These are phyloP conservation scores for Penicillium simplicissimum DNA, from an alignment of 495 filamentous ascomycete genomes.

Conservation along the genomic window DNA sequence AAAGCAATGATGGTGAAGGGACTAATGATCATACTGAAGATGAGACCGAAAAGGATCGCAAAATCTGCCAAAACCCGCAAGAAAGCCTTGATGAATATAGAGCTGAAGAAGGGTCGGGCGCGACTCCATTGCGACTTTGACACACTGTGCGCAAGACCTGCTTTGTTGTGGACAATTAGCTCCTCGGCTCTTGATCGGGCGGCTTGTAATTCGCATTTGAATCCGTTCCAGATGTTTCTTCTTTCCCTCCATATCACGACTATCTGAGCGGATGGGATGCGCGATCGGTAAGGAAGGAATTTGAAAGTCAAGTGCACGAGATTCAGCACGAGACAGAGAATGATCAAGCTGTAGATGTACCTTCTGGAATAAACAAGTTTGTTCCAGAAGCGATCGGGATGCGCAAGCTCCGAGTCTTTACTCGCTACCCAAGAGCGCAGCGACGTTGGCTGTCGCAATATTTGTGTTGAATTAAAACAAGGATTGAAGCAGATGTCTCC, in stretches of 20 bases:
- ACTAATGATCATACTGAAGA: slow-evolving; percentile 39
- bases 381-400: slow-evolving; percentile 20
- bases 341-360: slow-evolving; percentile 39
- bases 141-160: not conserved
- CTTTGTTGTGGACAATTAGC: not conserved
- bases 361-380: slow-evolving; percentile 30
- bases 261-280: slow-evolving; percentile 28
- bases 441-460: slow-evolving; percentile 23
- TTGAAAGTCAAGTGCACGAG: slow-evolving; percentile 26
- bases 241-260: slow-evolving; percentile 30
- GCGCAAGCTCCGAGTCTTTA: slow-evolving; percentile 4
- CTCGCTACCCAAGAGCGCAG: slow-evolving; percentile 20
- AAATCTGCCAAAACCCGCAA: slow-evolving; percentile 20
- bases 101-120: slow-evolving; percentile 13
- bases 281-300: slow-evolving; percentile 30
- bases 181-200: slow-evolving; percentile 1
- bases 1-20: slow-evolving; percentile 36
- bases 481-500: slow-evolving; percentile 36
- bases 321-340: slow-evolving; percentile 29
- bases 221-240: slow-evolving; percentile 20
- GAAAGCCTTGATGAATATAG: slow-evolving; percentile 14
- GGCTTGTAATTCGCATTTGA: slow-evolving; percentile 22
- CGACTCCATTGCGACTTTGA: not conserved
- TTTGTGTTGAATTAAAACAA: slow-evolving; percentile 37
- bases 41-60: slow-evolving; percentile 21